Evolutionary conservation across 495 filamentous ascomycete species (phyloP).

Genomic region (Chaetomium fimeti): DNA sequence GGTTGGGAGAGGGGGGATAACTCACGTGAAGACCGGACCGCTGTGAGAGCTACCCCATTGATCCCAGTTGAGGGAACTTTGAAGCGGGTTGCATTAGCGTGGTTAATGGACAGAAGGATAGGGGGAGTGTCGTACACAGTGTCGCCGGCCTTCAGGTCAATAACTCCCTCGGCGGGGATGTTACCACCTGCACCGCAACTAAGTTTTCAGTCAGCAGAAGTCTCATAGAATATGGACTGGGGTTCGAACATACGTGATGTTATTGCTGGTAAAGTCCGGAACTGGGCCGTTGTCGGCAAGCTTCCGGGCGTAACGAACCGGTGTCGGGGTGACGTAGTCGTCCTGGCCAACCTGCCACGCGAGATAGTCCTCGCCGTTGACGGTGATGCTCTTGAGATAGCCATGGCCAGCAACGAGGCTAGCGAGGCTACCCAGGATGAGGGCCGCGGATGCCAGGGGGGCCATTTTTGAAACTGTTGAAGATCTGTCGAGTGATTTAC

Average conservation of each 20-base stretch:
- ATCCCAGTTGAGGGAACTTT: constrained; percentile 24
- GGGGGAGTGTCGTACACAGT: constrained; percentile 17
- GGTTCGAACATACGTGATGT: constrained; percentile 18
- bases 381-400: constrained; percentile 27
- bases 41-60: constrained; percentile 25
- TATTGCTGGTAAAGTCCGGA: constrained; percentile 26
- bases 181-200: constrained; percentile 26
- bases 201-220: not conserved
- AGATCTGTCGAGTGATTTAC: not conserved
- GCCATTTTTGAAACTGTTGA: constrained; percentile 1
- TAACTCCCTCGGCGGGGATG: constrained; percentile 20
- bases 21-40: constrained; percentile 26
- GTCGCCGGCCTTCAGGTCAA: constrained; percentile 28
- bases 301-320: constrained; percentile 25
- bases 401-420: constrained; percentile 25
- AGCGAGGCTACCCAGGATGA: constrained; percentile 15
- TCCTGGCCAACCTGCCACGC: constrained; percentile 30
- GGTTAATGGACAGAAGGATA: not conserved
- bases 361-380: constrained; percentile 25
- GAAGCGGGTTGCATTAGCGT: not conserved
- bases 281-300: constrained; percentile 26
- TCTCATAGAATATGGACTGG: not conserved
- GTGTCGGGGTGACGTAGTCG: constrained; percentile 24
- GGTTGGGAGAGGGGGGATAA: not conserved
- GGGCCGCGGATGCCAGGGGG: not conserved